Base-by-base conservation (phyloP, 1,139 yeast genomes). In the Yamadazyma conglobata region DNA sequence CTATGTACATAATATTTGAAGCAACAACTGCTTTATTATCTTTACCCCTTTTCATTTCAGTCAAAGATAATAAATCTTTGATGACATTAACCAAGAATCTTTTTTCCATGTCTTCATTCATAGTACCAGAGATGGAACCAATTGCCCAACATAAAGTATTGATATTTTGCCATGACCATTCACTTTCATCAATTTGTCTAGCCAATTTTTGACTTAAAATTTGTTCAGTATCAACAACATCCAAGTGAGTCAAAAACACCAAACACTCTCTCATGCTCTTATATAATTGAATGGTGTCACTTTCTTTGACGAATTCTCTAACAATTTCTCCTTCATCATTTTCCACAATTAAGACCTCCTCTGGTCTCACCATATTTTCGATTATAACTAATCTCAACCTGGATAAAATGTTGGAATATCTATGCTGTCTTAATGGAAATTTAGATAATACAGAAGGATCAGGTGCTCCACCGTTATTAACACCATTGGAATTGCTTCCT, bases 321-420 rank as follows among this genome's bases (percentile, higher is more conserved):
- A 93, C 98, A 57, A 91, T 91, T 62, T 91, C 98, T 44, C 98
- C 98, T 64, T 91, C 99, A 58, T 91, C 99, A 54, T 91, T 91
- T 59, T 93, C 98, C 31, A 89, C 96, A 60, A 91, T 78, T 39
- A 91, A 71, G 33, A 89, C 97, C 64, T 91, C 99, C 60, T 91
- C 98, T 1, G 99, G 99, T 56, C 95, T 80, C 2, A 87, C 98
- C 98, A 91, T 93, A 52, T 86, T 85, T 59, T 89, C 97, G 49
- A 91, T 91, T 55, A 91, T 83, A 12, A 93, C 95, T 42, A 84
- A 69, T 60, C 98, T 78, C 47, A 93, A 70, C 52, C 79, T 81
- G 4, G 95, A 80, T 47, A 93, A 72, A 22, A 91, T 70, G 22
- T 74, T 74, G 11, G 78, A 68, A 54, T 91, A 91, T 37, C 75